Percentiles rank a stretch among this genome's conserved stretches.
Conservation (phyloP, 805 yeast genomes). For the Starmera pachycereana region DNA sequence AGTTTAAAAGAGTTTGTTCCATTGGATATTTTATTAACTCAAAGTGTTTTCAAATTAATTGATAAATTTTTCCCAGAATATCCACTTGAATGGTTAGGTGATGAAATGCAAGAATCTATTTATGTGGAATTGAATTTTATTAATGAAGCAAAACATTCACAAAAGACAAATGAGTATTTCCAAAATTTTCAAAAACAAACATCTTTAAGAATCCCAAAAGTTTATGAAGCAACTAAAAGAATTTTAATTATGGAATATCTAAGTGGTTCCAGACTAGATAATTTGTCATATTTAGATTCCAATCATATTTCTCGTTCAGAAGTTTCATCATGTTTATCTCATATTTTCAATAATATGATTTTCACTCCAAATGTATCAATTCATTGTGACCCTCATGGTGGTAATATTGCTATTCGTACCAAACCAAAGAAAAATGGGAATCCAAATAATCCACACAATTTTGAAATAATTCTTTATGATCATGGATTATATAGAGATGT, state of each 20-base stretch:
- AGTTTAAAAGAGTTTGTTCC: conserved; percentile 81
- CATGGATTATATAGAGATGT: conserved; percentile 90
- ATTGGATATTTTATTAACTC: conserved; percentile 71
- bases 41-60: conserved; percentile 63
- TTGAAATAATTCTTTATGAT: conserved; percentile 86
- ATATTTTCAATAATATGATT: conserved; percentile 89
- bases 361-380: conserved; percentile 86
- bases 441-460: conserved; percentile 46
- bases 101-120: conserved; percentile 79
- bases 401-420: conserved; percentile 77
- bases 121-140: conserved; percentile 85
- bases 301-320: conserved; percentile 63
- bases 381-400: conserved; percentile 98
- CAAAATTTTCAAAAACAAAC: conserved; percentile 44
- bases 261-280: conserved; percentile 76
- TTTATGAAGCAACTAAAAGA: conserved; percentile 55
- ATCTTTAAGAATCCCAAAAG: conserved; percentile 70
- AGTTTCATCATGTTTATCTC: conserved; percentile 79
- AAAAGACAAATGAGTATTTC: conserved; percentile 60
- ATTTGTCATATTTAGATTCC: conserved; percentile 49
- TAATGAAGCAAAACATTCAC: conserved; percentile 78
- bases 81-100: conserved; percentile 92
- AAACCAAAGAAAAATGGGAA: conserved; percentile 16
- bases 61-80: conserved; percentile 83
- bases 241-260: conserved; percentile 83